Evolutionary conservation across 2,329 filamentous ascomycete species (phyloP).

Genomic region (Cladosporium sp.): DNA sequence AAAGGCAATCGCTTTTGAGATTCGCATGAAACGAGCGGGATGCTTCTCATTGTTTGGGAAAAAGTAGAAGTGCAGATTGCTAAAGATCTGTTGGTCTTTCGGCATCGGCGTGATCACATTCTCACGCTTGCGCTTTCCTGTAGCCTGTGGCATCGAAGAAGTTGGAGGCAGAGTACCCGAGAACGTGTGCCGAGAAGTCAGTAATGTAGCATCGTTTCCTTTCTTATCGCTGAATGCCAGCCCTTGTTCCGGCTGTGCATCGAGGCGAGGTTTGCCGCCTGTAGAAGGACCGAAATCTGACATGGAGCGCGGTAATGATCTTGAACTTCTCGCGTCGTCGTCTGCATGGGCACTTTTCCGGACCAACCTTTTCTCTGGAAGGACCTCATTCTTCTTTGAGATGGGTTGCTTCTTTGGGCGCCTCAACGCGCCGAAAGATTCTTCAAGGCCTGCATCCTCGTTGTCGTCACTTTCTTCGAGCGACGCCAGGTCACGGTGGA

Average conservation of each 20-base stretch:
- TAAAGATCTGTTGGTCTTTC: constrained; percentile 33
- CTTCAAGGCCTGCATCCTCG: constrained; percentile 23
- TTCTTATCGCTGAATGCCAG: not conserved
- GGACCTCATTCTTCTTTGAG: not conserved
- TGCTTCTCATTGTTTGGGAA: constrained; percentile 78
- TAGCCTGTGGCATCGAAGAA: constrained; percentile 20
- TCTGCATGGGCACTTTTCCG: not conserved
- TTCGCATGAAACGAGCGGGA: constrained; percentile 66
- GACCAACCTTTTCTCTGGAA: not conserved
- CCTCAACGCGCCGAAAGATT: constrained; percentile 9
- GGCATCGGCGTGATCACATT: constrained; percentile 25
- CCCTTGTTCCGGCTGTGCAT: not conserved
- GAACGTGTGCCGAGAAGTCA: constrained; percentile 19
- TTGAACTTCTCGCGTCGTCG: not conserved
- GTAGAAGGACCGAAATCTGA: constrained; percentile 26
- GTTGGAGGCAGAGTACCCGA: constrained; percentile 23
- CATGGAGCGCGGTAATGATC: constrained; percentile 27
- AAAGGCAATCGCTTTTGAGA: constrained; percentile 71
- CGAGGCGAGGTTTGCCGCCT: not conserved
- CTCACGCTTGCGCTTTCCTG: constrained; percentile 34
- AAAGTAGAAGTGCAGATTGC: constrained; percentile 54
- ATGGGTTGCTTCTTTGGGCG: not conserved
- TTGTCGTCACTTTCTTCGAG: constrained; percentile 24
- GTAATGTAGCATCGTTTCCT: not conserved
- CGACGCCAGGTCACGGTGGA: not conserved